Base-by-base conservation (phyloP, 1,284 basidiomycete species). In the Puccinia polysora region DNA sequence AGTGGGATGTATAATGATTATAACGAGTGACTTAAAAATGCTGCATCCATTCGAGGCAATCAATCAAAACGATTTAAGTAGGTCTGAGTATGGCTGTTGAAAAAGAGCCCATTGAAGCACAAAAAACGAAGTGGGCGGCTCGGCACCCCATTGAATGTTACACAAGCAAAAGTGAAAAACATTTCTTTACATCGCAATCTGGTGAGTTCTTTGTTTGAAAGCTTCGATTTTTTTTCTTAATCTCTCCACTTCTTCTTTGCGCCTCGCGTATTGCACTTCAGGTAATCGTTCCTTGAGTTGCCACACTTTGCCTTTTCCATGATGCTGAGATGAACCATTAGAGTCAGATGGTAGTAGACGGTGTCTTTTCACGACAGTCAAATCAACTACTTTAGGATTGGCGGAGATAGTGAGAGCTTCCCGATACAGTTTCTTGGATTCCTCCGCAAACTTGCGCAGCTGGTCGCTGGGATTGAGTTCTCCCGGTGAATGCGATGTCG, bases 201-300 rank as follows among this genome's bases (percentile, higher is more conserved):
- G 38, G 2, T 34, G 30, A 45, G 68, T 62, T 12, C 58, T 59
- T 32, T 52, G 38, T 38, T 62, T 70, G 25, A 70, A 70, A 1
- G 45, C 45, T 38, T 70, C 68, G 49, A 70, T 53, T n/a, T 70
- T 70, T 14, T 12, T n/a, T 7, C 68, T 23, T 45, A 70, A 58
- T 38, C 47, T 38, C 34, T 60, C 58, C 8, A 70, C 49, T 36
- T 70, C 68, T 60, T 60, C 47, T 58, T 52, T 70, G 8, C 68
- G 40, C 28, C 49, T 58, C 12, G 56, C 68, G 25, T 50, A 36
- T n/a, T 70, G 68, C 28, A 62, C 68, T n/a, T 60, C 45, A 20
- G 68, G 68, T 50, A 62, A 60, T 2, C 58, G 56, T 30, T 70
- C 68, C 58, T 62, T 60, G 25, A 62, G 49, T 50, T 70, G 68